phyloP scores from a whole-genome alignment of 2,329 filamentous ascomycete species.

The Penicillium thymicola region DNA sequence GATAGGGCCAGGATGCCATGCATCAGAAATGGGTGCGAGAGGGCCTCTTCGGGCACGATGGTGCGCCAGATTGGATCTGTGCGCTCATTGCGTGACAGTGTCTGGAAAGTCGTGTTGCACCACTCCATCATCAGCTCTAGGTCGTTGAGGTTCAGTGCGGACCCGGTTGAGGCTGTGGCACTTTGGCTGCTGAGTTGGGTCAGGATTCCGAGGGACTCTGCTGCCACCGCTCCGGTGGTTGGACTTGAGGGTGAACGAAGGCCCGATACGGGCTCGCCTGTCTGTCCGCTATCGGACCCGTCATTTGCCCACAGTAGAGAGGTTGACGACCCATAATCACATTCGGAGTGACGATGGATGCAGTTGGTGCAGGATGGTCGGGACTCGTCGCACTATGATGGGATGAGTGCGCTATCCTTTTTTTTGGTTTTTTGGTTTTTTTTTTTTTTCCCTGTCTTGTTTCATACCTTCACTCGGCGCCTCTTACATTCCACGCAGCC shows the following conservation, averaged over 20 bases:
- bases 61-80: slow-evolving; percentile 36
- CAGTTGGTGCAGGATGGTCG: slow-evolving; percentile 35
- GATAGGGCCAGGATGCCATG: slow-evolving; percentile 37
- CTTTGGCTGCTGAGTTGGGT: slow-evolving; percentile 18
- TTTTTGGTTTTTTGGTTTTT: not conserved
- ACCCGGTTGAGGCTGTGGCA: not conserved
- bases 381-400: slow-evolving; percentile 31
- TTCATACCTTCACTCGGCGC: slow-evolving; percentile 34
- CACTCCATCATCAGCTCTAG: slow-evolving; percentile 44
- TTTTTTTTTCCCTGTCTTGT: not conserved
- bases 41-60: slow-evolving; percentile 32
- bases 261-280: not conserved
- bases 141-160: slow-evolving; percentile 44
- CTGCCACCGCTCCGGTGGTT: slow-evolving; percentile 3
- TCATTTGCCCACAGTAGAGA: slow-evolving; percentile 35
- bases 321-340: slow-evolving; percentile 32
- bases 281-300: slow-evolving; percentile 19
- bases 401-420: not conserved
- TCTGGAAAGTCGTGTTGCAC: slow-evolving; percentile 35
- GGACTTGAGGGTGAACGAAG: not conserved
- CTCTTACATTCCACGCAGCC: slow-evolving; percentile 37
- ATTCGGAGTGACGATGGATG: slow-evolving; percentile 30
- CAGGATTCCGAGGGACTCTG: slow-evolving; percentile 25
- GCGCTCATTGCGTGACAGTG: slow-evolving; percentile 26
- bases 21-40: slow-evolving; percentile 37